These are phyloP conservation scores for Samsoniella hepiali DNA, from an alignment of 2,329 filamentous ascomycete species.

Conservation along the genomic window DNA sequence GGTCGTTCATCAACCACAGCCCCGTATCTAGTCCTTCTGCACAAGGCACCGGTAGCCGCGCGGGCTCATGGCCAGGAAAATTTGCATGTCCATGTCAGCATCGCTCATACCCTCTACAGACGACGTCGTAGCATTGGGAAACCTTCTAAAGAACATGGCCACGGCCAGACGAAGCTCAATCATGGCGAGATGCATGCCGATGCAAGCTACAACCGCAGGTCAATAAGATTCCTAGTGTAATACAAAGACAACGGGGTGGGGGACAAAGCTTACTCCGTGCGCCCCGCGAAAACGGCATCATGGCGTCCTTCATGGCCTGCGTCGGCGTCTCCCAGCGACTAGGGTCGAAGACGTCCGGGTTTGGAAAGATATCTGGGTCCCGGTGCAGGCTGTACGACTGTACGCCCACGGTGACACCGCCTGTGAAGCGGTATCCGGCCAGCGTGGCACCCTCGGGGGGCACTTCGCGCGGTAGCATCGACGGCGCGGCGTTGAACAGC, in stretches of 20 bases:
- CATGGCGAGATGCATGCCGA: conserved; percentile 55
- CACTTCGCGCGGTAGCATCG: conserved; percentile 35
- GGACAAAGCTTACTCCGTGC: conserved; percentile 34
- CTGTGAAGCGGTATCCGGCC: conserved; percentile 36
- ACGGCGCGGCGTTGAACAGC: conserved; percentile 36
- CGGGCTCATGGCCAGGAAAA: background rate
- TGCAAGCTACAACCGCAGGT: conserved; percentile 35
- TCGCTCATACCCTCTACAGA: background rate
- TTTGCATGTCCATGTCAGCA: background rate
- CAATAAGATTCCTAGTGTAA: background rate
- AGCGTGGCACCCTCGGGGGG: conserved; percentile 35
- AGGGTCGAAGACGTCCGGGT: conserved; percentile 25
- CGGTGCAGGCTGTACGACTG: conserved; percentile 45
- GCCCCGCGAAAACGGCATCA: conserved; percentile 50
- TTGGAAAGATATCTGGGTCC: conserved; percentile 33
- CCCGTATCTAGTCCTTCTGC: no score
- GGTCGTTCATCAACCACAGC: no score
- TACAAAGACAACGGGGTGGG: background rate
- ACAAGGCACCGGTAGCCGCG: background rate
- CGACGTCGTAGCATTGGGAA: conserved; percentile 31
- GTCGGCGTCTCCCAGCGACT: conserved; percentile 35
- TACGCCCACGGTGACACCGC: conserved; percentile 35
- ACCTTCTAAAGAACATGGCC: conserved; percentile 28
- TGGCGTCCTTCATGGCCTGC: conserved; percentile 42
- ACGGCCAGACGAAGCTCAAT: conserved; percentile 51